Base-by-base conservation (phyloP, 2,329 filamentous ascomycete genomes). In the Cladorrhinum sp. region DNA sequence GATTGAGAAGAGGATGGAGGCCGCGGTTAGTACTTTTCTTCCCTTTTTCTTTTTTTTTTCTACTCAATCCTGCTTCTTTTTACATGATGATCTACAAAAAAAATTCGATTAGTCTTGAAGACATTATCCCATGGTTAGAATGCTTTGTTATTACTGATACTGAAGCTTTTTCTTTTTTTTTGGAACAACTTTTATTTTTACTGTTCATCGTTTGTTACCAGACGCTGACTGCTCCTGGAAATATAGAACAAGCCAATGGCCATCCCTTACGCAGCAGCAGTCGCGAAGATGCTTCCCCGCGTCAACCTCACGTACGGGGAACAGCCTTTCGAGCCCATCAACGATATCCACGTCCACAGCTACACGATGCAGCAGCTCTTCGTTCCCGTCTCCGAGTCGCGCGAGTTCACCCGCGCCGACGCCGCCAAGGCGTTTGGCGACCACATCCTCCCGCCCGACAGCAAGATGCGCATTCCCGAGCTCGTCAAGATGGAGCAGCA, bases 81-180 rank as follows among this genome's bases (percentile, higher is more conserved):
- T 28, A 42, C 12, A 75, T 86, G 83, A 86, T 86, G 83, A 85
- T 74, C 71, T 68, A 72, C 74, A 77, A 91, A 85, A 83, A 84
- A 86, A 87, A 86, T 85, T 89, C 94, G 94, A 97, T 98, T 96
- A 97, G 94, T 98, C 94, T 96, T 96, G 83, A 97, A 96, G 93
- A 98, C 93, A 87, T 5, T 76, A 80, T 59, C 74, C 86, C 82
- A 87, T 95, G 91, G 91, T 97, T 94, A 94, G 81, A 89, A 62
- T 83, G 84, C 80, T 80, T 82, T 83, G 85, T 87, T 88, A 82
- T 84, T 82, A 86, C 88, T 91, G 88, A 91, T 70, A 62, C 14
- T 58, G 52, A 54, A 61, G 66, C 55, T 58, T 58, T 24, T 46
- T 16, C 18, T 23, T 49, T 18, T 49, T 4, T 36, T 20, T 28